These are phyloP conservation scores for Leptographium wingfieldii DNA, from an alignment of 2,329 filamentous ascomycete species.

Conservation along the genomic window DNA sequence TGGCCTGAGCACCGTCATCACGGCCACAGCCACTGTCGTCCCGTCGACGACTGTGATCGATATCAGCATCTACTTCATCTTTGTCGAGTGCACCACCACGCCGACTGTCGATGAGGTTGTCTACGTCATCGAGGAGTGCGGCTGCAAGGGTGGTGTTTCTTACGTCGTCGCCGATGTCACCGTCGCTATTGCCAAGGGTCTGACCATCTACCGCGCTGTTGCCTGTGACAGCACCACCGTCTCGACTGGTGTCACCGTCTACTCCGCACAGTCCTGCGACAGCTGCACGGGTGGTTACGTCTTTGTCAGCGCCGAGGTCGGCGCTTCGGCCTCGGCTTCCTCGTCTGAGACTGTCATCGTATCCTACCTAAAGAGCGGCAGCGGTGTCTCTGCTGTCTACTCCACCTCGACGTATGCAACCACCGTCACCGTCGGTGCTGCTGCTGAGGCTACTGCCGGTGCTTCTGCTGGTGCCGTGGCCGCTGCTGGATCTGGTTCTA, in stretches of 20 bases:
- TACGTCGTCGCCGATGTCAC: neutral
- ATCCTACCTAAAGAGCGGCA: neutral
- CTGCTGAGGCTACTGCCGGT: neutral
- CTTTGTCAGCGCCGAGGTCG: constrained; percentile 1
- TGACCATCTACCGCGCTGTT: neutral
- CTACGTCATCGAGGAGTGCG: constrained; percentile 5
- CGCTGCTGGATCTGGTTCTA: neutral
- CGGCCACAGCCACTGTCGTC: neutral
- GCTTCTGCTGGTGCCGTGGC: neutral
- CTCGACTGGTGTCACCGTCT: neutral
- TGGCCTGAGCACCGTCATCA: neutral
- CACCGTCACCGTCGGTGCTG: neutral
- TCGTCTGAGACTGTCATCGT: neutral
- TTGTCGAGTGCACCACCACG: neutral
- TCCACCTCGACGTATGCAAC: neutral
- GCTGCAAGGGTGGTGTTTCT: constrained; percentile 1
- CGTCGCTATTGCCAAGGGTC: neutral
- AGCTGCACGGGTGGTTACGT: constrained; percentile 1
- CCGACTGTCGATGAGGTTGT: neutral
- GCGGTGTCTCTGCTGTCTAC: neutral
- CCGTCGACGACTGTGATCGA: neutral
- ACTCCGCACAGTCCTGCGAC: constrained; percentile 1
- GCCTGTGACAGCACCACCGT: neutral
- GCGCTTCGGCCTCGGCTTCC: neutral
- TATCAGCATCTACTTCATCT: constrained; percentile 3